A percentile compares a stretch with the other conserved stretches of the same genome.
These are phyloP conservation scores for Climacium dendroides DNA, from an alignment of 225 moss, liverwort and hornwort genomes.

Conservation along the genomic window DNA sequence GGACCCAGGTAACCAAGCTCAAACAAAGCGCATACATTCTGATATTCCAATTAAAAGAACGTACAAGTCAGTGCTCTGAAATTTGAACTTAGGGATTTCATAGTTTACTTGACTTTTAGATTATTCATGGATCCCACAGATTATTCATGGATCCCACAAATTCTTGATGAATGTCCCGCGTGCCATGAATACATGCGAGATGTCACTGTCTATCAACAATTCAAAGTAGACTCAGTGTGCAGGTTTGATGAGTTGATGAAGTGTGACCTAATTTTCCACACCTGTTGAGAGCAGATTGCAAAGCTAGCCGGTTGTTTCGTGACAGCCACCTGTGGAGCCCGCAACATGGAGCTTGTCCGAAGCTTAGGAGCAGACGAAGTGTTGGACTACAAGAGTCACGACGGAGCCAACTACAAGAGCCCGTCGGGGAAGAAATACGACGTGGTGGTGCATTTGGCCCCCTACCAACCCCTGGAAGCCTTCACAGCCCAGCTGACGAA, in stretches of 20 bases:
- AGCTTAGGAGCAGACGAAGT: constrained; percentile 71
- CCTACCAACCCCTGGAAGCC: constrained; percentile 26
- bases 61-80: background rate
- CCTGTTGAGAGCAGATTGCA: constrained; percentile 37
- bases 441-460: constrained; percentile 46
- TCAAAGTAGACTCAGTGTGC: background rate
- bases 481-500: constrained; percentile 45
- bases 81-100: background rate
- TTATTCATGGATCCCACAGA: background rate
- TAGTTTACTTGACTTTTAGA: background rate
- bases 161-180: background rate
- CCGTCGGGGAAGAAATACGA: constrained; percentile 77
- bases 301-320: constrained; percentile 68
- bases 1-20: constrained; percentile 40
- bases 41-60: background rate
- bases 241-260: background rate
- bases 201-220: background rate
- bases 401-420: constrained; percentile 37
- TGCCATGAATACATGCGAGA: background rate
- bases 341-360: constrained; percentile 53
- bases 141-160: background rate
- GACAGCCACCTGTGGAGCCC: constrained; percentile 53
- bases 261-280: background rate
- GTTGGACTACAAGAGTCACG: constrained; percentile 60
- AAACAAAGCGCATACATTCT: background rate